Evolutionary conservation across 495 filamentous ascomycete species (phyloP), one percentile per base, ranked within the genome.

Genomic region (Letharia columbiana): DNA sequence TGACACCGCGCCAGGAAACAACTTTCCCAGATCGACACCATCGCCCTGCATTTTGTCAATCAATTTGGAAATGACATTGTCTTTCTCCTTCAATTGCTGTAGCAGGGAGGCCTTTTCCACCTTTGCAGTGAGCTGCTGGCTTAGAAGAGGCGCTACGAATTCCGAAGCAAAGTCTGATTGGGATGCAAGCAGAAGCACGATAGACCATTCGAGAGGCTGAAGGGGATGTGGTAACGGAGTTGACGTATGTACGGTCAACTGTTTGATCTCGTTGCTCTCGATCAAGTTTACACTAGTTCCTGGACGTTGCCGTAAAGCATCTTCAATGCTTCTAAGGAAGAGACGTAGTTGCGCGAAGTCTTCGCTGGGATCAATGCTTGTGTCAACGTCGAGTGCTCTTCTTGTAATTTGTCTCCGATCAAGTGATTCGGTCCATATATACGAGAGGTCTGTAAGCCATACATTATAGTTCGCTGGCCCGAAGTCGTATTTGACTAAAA

Each of bases 351-450:
- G 91, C 37, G 85, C 81, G 13, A 78, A 71, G 66, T 88, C 89
- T 71, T 93, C 90, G 68, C 83, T 88, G 1, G 94, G 88, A 75
- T 98, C 94, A 64, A 98, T 96, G 42, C 87, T 87, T 9, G 89
- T 89, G 47, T 85, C 81, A 67, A 84, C 78, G 12, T 86, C 77
- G 28, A 86, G 76, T 33, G 89, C 90, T 63, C 88, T 82, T 47
- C 80, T 74, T 35, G 89, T 73, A 63, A 98, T 91, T 2, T 81
- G 80, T 59, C 75, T 75, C 40, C 83, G 80, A 47, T 85, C 78
- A 42, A 96, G 76, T 23, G 71, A 77, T 77, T 96, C 92, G 6
- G 80, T 80, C 94, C 94, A 98, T n/a, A 97, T 75, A 66, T 85
- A 81, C 72, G 86, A 88, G 23, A 98, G 83, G 75, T 98, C 94